These are phyloP conservation scores for Sphaerulina vaccinii DNA, from an alignment of 2,329 filamentous ascomycete species.

Conservation along the genomic window DNA sequence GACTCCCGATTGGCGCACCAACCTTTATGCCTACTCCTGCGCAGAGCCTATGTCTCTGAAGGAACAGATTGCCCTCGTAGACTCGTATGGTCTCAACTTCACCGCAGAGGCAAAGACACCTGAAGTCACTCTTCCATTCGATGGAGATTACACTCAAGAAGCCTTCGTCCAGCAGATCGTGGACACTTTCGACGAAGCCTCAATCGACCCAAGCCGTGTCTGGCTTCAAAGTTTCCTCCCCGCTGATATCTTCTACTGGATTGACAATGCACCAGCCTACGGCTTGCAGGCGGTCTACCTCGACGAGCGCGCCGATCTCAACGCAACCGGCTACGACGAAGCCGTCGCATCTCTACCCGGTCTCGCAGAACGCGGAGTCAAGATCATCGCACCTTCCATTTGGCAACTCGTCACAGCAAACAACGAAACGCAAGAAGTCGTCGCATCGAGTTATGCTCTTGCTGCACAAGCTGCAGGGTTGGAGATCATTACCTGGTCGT, in stretches of 20 bases:
- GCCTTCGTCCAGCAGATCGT: slow-evolving; percentile 65
- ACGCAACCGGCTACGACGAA: slow-evolving; percentile 50
- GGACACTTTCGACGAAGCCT: slow-evolving; percentile 56
- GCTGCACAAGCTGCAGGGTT: slow-evolving; percentile 61
- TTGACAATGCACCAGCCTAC: slow-evolving; percentile 60
- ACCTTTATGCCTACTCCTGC: slow-evolving; percentile 62
- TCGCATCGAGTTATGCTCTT: slow-evolving; percentile 63
- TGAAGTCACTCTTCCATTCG: slow-evolving; percentile 67
- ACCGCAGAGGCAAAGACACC: slow-evolving; percentile 67
- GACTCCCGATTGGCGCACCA: slow-evolving; percentile 62
- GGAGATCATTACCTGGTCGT: slow-evolving; percentile 66
- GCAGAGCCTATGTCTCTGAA: slow-evolving; percentile 61
- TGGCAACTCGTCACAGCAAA: slow-evolving; percentile 58
- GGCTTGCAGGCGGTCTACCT: slow-evolving; percentile 64
- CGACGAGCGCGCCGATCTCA: slow-evolving; percentile 59
- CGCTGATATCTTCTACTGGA: slow-evolving; percentile 61
- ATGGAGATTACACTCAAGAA: slow-evolving; percentile 62
- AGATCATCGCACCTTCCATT: slow-evolving; percentile 63
- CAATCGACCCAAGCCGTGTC: slow-evolving; percentile 55
- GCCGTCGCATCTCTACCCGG: slow-evolving; percentile 58
- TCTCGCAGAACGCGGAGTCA: slow-evolving; percentile 59
- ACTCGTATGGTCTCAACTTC: slow-evolving; percentile 60
- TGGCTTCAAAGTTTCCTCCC: slow-evolving; percentile 64
- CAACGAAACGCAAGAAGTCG: slow-evolving; percentile 52
- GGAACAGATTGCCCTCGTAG: slow-evolving; percentile 61